Evolutionary conservation across 1,139 yeast species (phyloP), one percentile per base, ranked within the genome.

Genomic region (Magnusiomyces paraingens): DNA sequence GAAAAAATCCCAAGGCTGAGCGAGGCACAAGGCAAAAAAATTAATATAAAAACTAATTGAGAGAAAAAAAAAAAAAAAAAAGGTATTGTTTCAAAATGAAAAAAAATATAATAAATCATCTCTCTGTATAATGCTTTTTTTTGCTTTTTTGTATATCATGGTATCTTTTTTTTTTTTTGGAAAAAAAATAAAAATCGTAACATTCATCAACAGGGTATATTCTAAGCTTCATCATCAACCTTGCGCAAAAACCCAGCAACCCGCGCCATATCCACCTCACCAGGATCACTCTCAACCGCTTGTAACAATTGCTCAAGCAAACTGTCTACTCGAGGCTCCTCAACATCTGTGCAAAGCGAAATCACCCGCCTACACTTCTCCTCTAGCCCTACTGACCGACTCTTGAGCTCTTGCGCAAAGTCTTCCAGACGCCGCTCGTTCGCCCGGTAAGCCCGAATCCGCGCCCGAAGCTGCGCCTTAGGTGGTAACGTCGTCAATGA

Each of bases 321-420:
- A 56, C 80, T 81, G 67, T 93, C 99, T 44, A 91, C 96, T 61
- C 85, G 85, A 22, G 72, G 75, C 54, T 81, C 84, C 48, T 83
- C 88, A 26, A 90, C 94, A 20, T 94, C 93, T 2, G 96, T 86
- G 72, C 98, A 91, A 55, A 89, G 76, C 47, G 96, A 84, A 42
- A 93, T 93, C 21, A 93, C 96, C 62, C 87, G 80, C 64, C 94
- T 83, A 72, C 90, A 93, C 67, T 91, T 91, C 39, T 82, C 77
- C 57, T 95, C 96, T 55, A 91, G 74, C 59, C 80, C 84, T 42
- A 81, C 76, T 6, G 84, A 80, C 15, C 81, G 76, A 40, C 76
- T 70, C 46, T 75, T 74, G 50, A 83, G 71, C 4, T 69, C 73
- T n/a, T 68, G 63, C 21, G 83, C 70, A 55, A 84, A 76, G 53